A percentile compares a stretch with the other conserved stretches of the same genome.
Conservation (phyloP, 371 early-diverging fungal species). For the Apophysomyces trapeziformis region DNA sequence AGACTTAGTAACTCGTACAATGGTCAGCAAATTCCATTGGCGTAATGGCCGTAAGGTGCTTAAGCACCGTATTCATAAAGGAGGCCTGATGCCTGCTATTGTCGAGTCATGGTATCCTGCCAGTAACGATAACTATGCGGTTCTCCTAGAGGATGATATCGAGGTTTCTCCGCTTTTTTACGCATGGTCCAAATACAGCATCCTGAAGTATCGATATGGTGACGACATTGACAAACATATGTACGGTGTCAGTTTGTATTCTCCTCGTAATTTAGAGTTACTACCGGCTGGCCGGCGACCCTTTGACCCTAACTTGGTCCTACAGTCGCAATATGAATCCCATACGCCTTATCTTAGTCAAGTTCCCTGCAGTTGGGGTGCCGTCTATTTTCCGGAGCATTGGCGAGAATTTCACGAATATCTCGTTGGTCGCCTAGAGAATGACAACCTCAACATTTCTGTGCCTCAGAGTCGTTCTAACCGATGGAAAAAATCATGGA, state of each 20-base stretch:
- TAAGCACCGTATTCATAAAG: constrained; percentile 63
- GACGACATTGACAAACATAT: constrained; percentile 32
- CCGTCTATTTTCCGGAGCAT: constrained; percentile 70
- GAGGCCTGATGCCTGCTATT: constrained; percentile 68
- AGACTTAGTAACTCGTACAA: constrained; percentile 53
- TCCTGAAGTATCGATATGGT: constrained; percentile 64
- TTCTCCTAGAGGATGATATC: constrained; percentile 71
- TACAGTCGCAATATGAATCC: constrained; percentile 36
- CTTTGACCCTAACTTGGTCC: constrained; percentile 35
- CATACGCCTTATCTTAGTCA: constrained; percentile 59
- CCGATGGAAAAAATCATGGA: constrained; percentile 70
- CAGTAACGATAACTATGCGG: constrained; percentile 60
- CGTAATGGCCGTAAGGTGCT: constrained; percentile 54
- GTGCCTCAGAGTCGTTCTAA: constrained; percentile 62
- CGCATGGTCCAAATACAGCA: constrained; percentile 63
- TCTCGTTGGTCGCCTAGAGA: constrained; percentile 52
- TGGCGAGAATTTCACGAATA: constrained; percentile 70
- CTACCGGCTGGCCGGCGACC: constrained; percentile 53
- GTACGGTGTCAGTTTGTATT: constrained; percentile 66
- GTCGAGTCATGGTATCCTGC: constrained; percentile 70
- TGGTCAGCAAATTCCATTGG: constrained; percentile 55
- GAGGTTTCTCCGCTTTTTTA: constrained; percentile 69
- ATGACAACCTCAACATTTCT: constrained; percentile 50
- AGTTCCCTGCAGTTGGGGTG: constrained; percentile 73
- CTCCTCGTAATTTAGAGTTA: constrained; percentile 62